phyloP scores from a whole-genome alignment of 164 flowering plant genomes.

The Houttuynia cordata region DNA sequence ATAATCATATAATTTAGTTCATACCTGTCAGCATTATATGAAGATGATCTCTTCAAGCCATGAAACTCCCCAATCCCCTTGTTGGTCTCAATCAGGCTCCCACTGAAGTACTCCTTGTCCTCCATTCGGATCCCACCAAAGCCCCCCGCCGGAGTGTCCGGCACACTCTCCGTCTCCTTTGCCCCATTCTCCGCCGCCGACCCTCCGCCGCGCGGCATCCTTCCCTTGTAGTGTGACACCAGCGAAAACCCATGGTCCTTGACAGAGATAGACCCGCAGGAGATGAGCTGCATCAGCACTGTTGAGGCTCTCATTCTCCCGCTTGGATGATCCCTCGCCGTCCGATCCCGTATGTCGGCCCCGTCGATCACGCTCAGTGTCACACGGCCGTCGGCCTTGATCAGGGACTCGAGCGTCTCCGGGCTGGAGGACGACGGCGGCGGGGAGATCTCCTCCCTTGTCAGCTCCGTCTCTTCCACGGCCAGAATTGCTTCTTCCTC shows the following conservation, averaged over 20 bases:
- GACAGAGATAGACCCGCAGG: constrained; percentile 77
- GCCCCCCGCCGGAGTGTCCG: constrained; percentile 17
- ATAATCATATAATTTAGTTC: not conserved
- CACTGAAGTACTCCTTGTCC: constrained; percentile 88
- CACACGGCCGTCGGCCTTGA: constrained; percentile 56
- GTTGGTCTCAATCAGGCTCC: constrained; percentile 74
- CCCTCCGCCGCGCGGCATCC: constrained; percentile 39
- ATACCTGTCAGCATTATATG: constrained; percentile 79
- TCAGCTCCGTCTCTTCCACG: constrained; percentile 35
- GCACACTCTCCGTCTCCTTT: constrained; percentile 9
- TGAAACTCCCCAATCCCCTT: constrained; percentile 28
- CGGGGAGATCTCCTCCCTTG: constrained; percentile 72
- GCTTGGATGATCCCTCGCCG: constrained; percentile 24
- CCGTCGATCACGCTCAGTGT: constrained; percentile 12
- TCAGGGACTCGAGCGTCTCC: constrained; percentile 53
- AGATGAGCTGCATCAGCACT: constrained; percentile 75
- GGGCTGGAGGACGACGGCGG: constrained; percentile 92
- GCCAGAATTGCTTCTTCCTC: not conserved
- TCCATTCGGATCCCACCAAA: constrained; percentile 31
- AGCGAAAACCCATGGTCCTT: constrained; percentile 48
- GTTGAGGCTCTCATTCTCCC: constrained; percentile 54
- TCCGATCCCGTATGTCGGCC: constrained; percentile 15
- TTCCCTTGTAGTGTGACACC: constrained; percentile 37
- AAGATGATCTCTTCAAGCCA: constrained; percentile 62
- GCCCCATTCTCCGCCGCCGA: constrained; percentile 20